Evolutionary conservation across 2,329 filamentous ascomycete species (phyloP), one percentile per base, ranked within the genome.

Genomic region (Alternaria alternata): DNA sequence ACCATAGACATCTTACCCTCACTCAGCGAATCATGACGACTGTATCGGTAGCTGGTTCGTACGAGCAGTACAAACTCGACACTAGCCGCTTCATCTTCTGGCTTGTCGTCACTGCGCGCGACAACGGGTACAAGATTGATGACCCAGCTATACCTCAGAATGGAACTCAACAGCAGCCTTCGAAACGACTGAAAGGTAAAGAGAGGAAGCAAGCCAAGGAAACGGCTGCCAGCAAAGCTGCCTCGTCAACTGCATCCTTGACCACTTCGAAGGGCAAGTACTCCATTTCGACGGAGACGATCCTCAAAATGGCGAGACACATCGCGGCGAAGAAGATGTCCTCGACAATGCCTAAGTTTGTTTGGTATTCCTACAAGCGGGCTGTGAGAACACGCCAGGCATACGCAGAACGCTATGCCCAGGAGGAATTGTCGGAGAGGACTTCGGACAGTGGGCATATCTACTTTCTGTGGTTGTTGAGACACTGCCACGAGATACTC

Each of bases 1-100:
- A 20, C 5, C 8, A 24, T 7, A 41, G 5, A 41, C 4, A 4
- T 39, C 18, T 6, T 22, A 5, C 48, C 20, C 16, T 26, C 5
- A 39, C 28, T 5, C 49, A 20, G 14, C 22, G 14, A 20, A 22
- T n/a, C 6, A 51, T 51, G 49, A 22, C 34, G 22, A 39, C 24
- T 3, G 5, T 20, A 26, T 28, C 34, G 11, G 5, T 20, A 41
- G 22, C 24, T 14, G 49, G 49, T 24, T 51, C 49, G 9, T 51
- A 51, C 49, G 49, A 51, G 49, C 34, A 51, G 22, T 41, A 51
- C 49, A 51, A 41, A 16, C 49, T 41, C n/a, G 49, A 51, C 4
- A 51, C 49, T 7, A 51, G 22, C 4, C 34, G 49, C 6, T 41
- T 51, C 49, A 51, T 41, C 24, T 41, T 41, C n/a, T 51, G 49